Evolutionary conservation across 2,329 filamentous ascomycete species (phyloP).

Genomic region (Aspergillus ibericus): DNA sequence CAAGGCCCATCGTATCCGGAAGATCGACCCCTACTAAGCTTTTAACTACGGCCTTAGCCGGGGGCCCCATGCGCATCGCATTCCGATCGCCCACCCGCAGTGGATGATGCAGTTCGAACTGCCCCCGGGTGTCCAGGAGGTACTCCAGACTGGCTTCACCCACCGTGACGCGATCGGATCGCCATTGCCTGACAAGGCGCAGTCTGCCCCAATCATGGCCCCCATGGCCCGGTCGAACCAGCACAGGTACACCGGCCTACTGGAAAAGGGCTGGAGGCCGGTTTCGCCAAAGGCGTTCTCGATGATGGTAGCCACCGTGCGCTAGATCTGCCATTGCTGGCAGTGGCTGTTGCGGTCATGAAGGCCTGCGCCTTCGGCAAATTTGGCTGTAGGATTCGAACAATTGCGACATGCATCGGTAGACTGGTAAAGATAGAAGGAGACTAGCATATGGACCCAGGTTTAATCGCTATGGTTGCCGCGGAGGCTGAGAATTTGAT

Average conservation of each 20-base stretch:
- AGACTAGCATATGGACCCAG: too few species aligned
- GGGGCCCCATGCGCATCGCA: constrained; percentile 53
- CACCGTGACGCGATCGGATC: constrained; percentile 53
- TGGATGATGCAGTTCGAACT: constrained; percentile 56
- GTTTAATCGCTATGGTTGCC: too few species aligned
- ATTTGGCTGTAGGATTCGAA: too few species aligned
- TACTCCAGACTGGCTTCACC: constrained; percentile 59
- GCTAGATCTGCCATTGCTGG: constrained; percentile 59
- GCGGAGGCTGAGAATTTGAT: too few species aligned
- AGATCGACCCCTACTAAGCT: too few species aligned
- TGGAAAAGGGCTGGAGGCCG: constrained; percentile 55
- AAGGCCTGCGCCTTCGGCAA: too few species aligned
- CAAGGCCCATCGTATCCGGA: too few species aligned
- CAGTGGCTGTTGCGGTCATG: constrained; percentile 60
- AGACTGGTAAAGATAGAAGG: too few species aligned
- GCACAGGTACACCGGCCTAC: constrained; percentile 54
- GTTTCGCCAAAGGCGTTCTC: constrained; percentile 52
- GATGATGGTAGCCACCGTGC: constrained; percentile 54
- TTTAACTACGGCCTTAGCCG: not conserved
- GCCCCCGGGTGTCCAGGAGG: constrained; percentile 59
- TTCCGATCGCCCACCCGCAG: constrained; percentile 53
- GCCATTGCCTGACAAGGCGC: constrained; percentile 57
- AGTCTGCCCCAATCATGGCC: constrained; percentile 56
- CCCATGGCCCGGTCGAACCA: constrained; percentile 57
- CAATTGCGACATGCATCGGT: too few species aligned